phyloP scores from a whole-genome alignment of 208 protist genomes.

The Leishmania aethiopica region DNA sequence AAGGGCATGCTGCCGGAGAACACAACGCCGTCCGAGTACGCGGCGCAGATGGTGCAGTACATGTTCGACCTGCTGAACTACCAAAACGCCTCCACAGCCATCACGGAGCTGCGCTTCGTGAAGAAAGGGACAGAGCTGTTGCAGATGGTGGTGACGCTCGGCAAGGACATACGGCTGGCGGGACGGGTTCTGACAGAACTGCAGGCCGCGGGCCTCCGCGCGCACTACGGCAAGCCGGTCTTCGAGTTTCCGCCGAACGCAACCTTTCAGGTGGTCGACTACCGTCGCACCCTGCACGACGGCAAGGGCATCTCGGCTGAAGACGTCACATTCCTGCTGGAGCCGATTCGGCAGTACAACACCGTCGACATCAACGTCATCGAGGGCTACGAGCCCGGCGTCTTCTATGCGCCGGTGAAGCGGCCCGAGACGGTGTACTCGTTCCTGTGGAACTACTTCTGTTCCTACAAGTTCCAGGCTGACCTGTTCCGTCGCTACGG shows the following conservation, averaged over 20 bases:
- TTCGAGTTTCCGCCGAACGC: conserved; percentile 56
- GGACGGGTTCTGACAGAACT: conserved; percentile 54
- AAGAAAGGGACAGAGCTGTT: conserved; percentile 71
- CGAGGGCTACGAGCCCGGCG: conserved; percentile 73
- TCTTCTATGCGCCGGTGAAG: conserved; percentile 83
- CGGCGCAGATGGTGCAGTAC: conserved; percentile 78
- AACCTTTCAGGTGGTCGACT: conserved; percentile 85
- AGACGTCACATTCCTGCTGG: conserved; percentile 59
- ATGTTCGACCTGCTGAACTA: conserved; percentile 76
- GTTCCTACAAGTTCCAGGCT: conserved; percentile 69
- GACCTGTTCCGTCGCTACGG: conserved; percentile 74
- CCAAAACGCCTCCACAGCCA: conserved; percentile 61
- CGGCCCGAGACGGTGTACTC: conserved; percentile 74
- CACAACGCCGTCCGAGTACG: conserved; percentile 73
- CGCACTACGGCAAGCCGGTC: conserved; percentile 58
- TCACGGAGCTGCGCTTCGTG: conserved; percentile 81
- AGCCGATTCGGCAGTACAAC: conserved; percentile 46
- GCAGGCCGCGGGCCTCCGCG: conserved; percentile 52
- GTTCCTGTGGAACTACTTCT: conserved; percentile 80
- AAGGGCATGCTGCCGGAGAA: conserved; percentile 62
- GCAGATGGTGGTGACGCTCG: conserved; percentile 81
- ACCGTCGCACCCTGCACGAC: conserved; percentile 47
- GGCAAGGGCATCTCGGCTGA: conserved; percentile 65
- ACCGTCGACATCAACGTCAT: conserved; percentile 71
- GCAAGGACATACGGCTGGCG: conserved; percentile 59